Evolutionary conservation across 371 early-diverging fungal genomes (phyloP).

Genomic region (Nematocida ausubeli): DNA sequence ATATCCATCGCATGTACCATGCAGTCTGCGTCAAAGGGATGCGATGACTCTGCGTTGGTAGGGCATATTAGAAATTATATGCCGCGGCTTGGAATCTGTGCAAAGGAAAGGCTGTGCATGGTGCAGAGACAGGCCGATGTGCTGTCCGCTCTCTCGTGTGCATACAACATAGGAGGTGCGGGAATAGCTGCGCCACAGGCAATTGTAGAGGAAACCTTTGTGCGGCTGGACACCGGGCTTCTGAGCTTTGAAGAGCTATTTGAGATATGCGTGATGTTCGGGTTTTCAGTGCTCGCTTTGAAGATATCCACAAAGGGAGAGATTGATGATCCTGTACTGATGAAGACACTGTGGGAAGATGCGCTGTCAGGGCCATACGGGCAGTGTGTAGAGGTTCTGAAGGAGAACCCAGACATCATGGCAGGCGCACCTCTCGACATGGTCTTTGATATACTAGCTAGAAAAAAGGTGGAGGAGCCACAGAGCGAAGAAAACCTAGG

Average conservation of each 20-base stretch:
- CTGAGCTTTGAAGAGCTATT: conserved; percentile 56
- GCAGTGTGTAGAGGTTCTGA: conserved; percentile 1
- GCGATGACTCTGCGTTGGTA: background rate
- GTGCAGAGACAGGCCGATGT: conserved; percentile 49
- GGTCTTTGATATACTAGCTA: conserved; percentile 30
- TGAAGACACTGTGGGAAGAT: conserved; percentile 41
- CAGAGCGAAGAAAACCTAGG: conserved; percentile 32
- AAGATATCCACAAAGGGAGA: conserved; percentile 22
- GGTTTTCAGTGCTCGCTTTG: conserved; percentile 51
- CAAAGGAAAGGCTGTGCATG: conserved; percentile 46
- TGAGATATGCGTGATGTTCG: conserved; percentile 50
- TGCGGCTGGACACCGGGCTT: conserved; percentile 29
- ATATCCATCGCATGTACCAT: conserved; percentile 48
- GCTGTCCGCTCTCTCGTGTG: conserved; percentile 13
- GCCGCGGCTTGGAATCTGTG: conserved; percentile 8
- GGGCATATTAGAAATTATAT: conserved; percentile 31
- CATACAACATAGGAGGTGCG: background rate
- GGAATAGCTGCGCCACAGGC: background rate
- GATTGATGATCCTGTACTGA: conserved; percentile 20
- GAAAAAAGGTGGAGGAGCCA: conserved; percentile 17
- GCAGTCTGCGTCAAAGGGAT: conserved; percentile 9
- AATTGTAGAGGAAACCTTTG: conserved; percentile 25
- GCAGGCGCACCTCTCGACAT: conserved; percentile 6
- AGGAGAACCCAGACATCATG: conserved; percentile 30
- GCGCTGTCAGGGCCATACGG: conserved; percentile 38